These are phyloP conservation scores for Herpomyces periplanetae DNA, from an alignment of 2,329 filamentous ascomycete species.

Conservation along the genomic window DNA sequence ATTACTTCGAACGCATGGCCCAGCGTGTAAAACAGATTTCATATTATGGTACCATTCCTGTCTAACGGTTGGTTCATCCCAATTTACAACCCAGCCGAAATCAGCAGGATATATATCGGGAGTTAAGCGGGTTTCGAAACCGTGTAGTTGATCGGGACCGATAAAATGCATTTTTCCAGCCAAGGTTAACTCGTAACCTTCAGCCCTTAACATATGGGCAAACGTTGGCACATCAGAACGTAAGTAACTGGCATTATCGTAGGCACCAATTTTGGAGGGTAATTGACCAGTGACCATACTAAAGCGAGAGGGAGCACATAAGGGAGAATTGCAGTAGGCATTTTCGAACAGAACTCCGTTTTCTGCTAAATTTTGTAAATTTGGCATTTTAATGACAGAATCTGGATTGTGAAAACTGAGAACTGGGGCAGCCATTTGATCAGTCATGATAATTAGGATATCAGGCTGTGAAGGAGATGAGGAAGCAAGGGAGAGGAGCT, in stretches of 20 bases:
- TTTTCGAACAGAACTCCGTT: slow-evolving; percentile 63
- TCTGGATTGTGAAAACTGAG: slow-evolving; percentile 65
- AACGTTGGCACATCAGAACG: slow-evolving; percentile 56
- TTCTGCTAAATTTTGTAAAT: slow-evolving; percentile 44
- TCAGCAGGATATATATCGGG: slow-evolving; percentile 82
- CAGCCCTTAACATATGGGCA: slow-evolving; percentile 48
- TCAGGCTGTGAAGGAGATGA: slow-evolving; percentile 20
- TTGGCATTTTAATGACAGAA: slow-evolving; percentile 64
- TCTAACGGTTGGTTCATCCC: slow-evolving; percentile 48
- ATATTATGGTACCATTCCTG: slow-evolving; percentile 92
- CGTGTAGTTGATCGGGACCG: slow-evolving; percentile 54
- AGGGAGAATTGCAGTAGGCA: slow-evolving; percentile 67
- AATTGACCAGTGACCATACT: slow-evolving; percentile 73
- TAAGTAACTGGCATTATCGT: slow-evolving; percentile 60
- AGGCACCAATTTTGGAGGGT: slow-evolving; percentile 62
- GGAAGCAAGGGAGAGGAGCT: too few species aligned
- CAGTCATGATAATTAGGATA: slow-evolving; percentile 80
- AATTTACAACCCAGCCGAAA: slow-evolving; percentile 77
- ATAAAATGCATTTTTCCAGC: slow-evolving; percentile 96
- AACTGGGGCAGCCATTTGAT: slow-evolving; percentile 61
- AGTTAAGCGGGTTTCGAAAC: slow-evolving; percentile 69
- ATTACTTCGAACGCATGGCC: slow-evolving; percentile 57
- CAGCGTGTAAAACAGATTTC: slow-evolving; percentile 62
- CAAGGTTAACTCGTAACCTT: slow-evolving; percentile 57
- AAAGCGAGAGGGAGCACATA: slow-evolving; percentile 72